These are phyloP conservation scores for Cystobasidium slooffiae DNA, from an alignment of 1,284 basidiomycete genomes.

Conservation along the genomic window DNA sequence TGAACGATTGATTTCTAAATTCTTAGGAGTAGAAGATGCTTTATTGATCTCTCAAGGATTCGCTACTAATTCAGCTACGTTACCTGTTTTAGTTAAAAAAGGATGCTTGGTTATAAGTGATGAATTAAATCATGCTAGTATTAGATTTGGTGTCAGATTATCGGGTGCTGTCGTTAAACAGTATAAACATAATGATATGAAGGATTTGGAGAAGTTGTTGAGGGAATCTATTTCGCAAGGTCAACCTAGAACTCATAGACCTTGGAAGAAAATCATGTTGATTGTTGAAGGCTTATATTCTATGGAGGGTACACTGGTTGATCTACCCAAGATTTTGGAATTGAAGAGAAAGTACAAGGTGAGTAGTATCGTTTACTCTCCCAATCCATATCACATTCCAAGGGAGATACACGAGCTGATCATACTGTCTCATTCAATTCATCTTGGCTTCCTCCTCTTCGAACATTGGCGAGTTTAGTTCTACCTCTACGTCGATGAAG, in stretches of 20 bases:
- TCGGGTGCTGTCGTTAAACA: slow-evolving; percentile 87
- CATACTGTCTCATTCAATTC: not conserved
- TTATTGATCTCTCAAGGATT: slow-evolving; percentile 96
- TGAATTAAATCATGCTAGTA: slow-evolving; percentile 95
- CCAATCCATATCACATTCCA: not conserved
- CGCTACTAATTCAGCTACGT: slow-evolving; percentile 94
- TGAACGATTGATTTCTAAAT: slow-evolving; percentile 86
- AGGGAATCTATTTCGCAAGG: slow-evolving; percentile 94
- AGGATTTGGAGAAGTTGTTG: slow-evolving; percentile 76
- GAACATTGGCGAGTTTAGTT: slow-evolving; percentile 65
- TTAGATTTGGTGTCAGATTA: slow-evolving; percentile 87
- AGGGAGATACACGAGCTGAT: not conserved
- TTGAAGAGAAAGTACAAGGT: slow-evolving; percentile 97
- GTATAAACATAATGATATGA: slow-evolving; percentile 98
- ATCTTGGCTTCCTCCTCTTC: not conserved
- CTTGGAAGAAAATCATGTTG: slow-evolving; percentile 97
- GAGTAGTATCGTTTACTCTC: slow-evolving; percentile 41
- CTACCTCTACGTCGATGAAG: slow-evolving; percentile 94
- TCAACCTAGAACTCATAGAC: slow-evolving; percentile 93
- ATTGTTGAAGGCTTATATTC: slow-evolving; percentile 96
- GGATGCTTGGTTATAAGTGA: slow-evolving; percentile 96
- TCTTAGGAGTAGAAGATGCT: slow-evolving; percentile 85
- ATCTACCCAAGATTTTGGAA: slow-evolving; percentile 80
- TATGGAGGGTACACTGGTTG: slow-evolving; percentile 94
- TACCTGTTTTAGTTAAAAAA: slow-evolving; percentile 87